Base-by-base conservation (phyloP, 2,329 filamentous ascomycete genomes). In the Pestalotiopsis sp. region DNA sequence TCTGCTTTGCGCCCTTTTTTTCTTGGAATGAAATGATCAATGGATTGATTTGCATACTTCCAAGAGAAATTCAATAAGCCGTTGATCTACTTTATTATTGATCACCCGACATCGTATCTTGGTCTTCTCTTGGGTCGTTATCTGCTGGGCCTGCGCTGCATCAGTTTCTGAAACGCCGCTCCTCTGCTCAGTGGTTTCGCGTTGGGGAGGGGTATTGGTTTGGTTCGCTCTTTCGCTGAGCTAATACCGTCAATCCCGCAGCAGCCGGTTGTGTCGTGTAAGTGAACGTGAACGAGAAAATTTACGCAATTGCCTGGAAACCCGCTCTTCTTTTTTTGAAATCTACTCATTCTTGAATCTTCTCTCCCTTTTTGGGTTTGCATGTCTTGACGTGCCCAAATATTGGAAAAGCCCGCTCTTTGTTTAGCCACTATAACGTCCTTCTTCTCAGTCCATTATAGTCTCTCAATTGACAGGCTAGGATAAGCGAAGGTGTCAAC, bases 111-210 rank as follows among this genome's bases (percentile, higher is more conserved):
- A 17, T 17, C 17, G 20, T 36, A 17, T 62, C 38, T 62, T 20
- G 38, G 27, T 62, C 0, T 41, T 39, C n/a, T 39, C 11, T 38
- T 27, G 23, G 61, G 25, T 49, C n/a, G 41, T 14, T 61, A 52
- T 31, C 38, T 13, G 17, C 49, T 64, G 61, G 61, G 17, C 61
- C 38, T 45, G 14, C 39, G n/a, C 39, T 64, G 45, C n/a, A 38
- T 17, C 63, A 57, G 17, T 13, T 65, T 56, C 45, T 56, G 63
- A 56, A 56, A 64, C 61, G 59, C 25, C 59, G 27, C 27, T 31
- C 27, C 27, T 61, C 9, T 38, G 38, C 41, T 36, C 61, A 27
- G 17, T 36, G 39, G 63, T 65, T 56, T 65, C 63, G 63, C 56
- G 56, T 27, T 58, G n/a, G 7, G 56, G 11, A 27, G n/a, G 25